Percentiles rank a stretch among this genome's conserved stretches.
These are phyloP conservation scores for Oenanthe sinensis DNA, from an alignment of 129 eudicot species.

Conservation along the genomic window DNA sequence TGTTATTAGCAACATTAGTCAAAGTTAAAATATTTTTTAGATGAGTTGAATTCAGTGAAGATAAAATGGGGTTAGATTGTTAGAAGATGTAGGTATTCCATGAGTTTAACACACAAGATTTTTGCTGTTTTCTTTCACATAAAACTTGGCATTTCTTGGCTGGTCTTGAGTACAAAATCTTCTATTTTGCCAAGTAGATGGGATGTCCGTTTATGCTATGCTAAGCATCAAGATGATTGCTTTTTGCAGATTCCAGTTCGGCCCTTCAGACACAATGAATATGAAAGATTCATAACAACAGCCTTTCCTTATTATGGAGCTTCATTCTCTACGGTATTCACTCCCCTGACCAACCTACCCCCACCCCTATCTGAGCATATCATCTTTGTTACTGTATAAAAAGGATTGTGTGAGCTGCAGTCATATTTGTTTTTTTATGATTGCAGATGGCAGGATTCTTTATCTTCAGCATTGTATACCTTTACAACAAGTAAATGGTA, in stretches of 20 bases:
- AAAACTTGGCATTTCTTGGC: background rate
- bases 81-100: background rate
- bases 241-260: slow-evolving; percentile 64
- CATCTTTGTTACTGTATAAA: background rate
- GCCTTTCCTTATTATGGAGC: slow-evolving; percentile 84
- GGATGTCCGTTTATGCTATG: background rate
- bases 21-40: background rate
- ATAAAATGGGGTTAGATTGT: too few relatives aligned
- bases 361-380: background rate
- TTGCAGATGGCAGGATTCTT: slow-evolving; percentile 80
- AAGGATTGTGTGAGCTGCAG: background rate
- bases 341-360: background rate
- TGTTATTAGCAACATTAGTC: background rate
- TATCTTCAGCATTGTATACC: slow-evolving; percentile 58
- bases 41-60: too few relatives aligned
- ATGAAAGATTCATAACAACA: slow-evolving; percentile 72
- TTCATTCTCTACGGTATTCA: slow-evolving; percentile 62
- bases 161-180: background rate
- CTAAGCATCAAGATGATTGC: slow-evolving; percentile 2
- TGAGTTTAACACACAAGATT: background rate
- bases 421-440: background rate
- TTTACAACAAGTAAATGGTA: slow-evolving; percentile 53
- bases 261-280: slow-evolving; percentile 83
- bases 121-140: background rate
- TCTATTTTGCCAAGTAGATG: background rate